phyloP scores from a whole-genome alignment of 2,329 filamentous ascomycete species.

The Pseudogymnoascus sp. region DNA sequence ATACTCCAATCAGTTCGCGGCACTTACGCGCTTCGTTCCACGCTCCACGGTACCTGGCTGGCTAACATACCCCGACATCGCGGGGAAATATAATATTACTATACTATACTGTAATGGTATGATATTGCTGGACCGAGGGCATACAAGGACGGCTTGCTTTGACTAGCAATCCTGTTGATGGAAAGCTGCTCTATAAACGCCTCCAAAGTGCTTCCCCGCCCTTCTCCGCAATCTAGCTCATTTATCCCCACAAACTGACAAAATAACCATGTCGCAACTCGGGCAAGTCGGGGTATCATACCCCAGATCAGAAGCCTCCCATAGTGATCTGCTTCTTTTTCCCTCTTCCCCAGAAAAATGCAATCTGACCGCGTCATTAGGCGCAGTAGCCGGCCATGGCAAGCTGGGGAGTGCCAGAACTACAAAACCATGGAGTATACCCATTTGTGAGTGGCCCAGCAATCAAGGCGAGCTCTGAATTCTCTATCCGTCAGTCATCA shows the following conservation, averaged over 20 bases:
- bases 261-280: not conserved
- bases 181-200: not conserved
- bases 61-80: not conserved
- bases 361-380: not conserved
- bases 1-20: not conserved
- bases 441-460: not conserved
- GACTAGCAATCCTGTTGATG: not conserved
- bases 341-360: not conserved
- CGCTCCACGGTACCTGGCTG: not conserved
- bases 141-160: not conserved
- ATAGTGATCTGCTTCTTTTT: not conserved
- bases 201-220: slow-evolving; percentile 3
- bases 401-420: not conserved
- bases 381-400: not conserved
- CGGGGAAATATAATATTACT: slow-evolving; percentile 1
- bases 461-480: not conserved
- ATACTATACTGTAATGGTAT: not conserved
- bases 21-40: not conserved
- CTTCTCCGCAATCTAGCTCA: not conserved
- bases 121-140: not conserved
- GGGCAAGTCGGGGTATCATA: not conserved
- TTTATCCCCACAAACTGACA: not conserved
- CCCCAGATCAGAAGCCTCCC: not conserved
- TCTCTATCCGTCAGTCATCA: not conserved
- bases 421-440: not conserved